Evolutionary conservation across 2,329 filamentous ascomycete species (phyloP).

Genomic region (Phoma herbarum): DNA sequence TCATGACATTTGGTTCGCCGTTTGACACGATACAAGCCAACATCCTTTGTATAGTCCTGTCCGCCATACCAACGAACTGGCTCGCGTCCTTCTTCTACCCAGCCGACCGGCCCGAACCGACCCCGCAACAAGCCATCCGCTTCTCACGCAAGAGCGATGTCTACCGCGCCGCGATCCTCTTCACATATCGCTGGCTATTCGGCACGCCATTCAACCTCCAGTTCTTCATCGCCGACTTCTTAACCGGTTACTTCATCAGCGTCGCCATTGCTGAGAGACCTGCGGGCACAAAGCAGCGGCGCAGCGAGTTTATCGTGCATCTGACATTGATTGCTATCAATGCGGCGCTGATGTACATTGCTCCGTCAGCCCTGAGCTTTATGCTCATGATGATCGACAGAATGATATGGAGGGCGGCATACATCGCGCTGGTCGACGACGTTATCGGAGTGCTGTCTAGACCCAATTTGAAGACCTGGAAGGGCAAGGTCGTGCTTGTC

Average conservation of each 20-base stretch:
- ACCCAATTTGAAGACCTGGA: slow-evolving; percentile 24
- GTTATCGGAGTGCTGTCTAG: slow-evolving; percentile 25
- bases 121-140: slow-evolving; percentile 20
- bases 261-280: slow-evolving; percentile 23
- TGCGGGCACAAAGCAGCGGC: slow-evolving; percentile 19
- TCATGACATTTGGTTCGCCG: slow-evolving; percentile 11
- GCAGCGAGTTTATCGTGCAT: slow-evolving; percentile 26
- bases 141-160: slow-evolving; percentile 28
- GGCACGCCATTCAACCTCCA: slow-evolving; percentile 23
- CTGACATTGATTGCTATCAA: slow-evolving; percentile 20
- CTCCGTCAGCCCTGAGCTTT: slow-evolving; percentile 17
- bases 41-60: slow-evolving; percentile 10
- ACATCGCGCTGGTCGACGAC: slow-evolving; percentile 34
- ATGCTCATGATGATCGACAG: slow-evolving; percentile 17
- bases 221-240: slow-evolving; percentile 23
- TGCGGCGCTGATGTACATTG: slow-evolving; percentile 2
- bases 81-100: slow-evolving; percentile 24
- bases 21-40: slow-evolving; percentile 13
- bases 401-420: slow-evolving; percentile 23
- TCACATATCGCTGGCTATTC: slow-evolving; percentile 27
- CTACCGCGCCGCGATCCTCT: slow-evolving; percentile 27
- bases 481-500: slow-evolving; percentile 22
- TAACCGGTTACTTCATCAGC: slow-evolving; percentile 15
- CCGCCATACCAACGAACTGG: slow-evolving; percentile 27
- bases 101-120: slow-evolving; percentile 21